A percentile compares a stretch with the other conserved stretches of the same genome.
phyloP scores from a whole-genome alignment of 345 rosid species.

The Pugionium cornutum region DNA sequence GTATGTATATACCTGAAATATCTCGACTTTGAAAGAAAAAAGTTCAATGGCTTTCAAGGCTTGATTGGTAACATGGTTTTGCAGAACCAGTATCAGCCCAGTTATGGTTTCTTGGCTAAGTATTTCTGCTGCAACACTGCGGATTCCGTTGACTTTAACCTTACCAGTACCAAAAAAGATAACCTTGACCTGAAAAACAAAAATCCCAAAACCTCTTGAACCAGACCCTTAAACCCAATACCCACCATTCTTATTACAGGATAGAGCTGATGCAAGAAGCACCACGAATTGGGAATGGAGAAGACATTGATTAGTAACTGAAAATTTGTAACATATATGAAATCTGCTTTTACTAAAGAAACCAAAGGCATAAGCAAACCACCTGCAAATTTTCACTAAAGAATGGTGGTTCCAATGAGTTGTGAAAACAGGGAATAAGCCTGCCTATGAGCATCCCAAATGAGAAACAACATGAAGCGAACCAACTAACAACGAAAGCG shows the following conservation, averaged over 20 bases:
- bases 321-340: neutral
- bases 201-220: slow-evolving; percentile 27
- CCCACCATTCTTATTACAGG: neutral
- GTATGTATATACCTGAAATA: slow-evolving; percentile 61
- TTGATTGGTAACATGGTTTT: slow-evolving; percentile 70
- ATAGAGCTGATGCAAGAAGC: slow-evolving; percentile 25
- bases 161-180: slow-evolving; percentile 63
- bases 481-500: slow-evolving; percentile 13
- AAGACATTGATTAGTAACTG: slow-evolving; percentile 1
- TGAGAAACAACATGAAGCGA: slow-evolving; percentile 1
- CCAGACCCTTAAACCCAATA: slow-evolving; percentile 4
- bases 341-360: slow-evolving; percentile 8
- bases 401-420: neutral
- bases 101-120: slow-evolving; percentile 57
- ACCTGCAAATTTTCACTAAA: neutral
- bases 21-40: slow-evolving; percentile 78
- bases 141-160: slow-evolving; percentile 67
- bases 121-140: slow-evolving; percentile 59
- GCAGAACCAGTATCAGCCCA: slow-evolving; percentile 71
- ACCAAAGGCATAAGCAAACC: neutral
- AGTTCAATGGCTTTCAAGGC: slow-evolving; percentile 74
- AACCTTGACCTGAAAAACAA: slow-evolving; percentile 56
- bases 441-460: slow-evolving; percentile 4
- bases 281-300: slow-evolving; percentile 4
- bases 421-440: slow-evolving; percentile 4